Base-by-base conservation (phyloP, 352 stramenopile genomes). In the Pythium chondricola region DNA sequence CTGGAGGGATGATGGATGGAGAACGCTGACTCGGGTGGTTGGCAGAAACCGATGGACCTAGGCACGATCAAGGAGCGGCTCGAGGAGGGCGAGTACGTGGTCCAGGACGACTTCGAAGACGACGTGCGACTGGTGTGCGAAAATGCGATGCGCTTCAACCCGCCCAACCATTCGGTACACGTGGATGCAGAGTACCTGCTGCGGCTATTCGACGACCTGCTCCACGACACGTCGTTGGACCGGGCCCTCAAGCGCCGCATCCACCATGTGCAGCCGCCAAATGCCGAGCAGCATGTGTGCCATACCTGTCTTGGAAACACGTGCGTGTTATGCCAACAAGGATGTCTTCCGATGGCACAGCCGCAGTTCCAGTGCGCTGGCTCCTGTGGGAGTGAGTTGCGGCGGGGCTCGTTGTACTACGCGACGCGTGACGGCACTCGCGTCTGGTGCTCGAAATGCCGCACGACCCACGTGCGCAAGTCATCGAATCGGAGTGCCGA, bases 31-130 rank as follows among this genome's bases (percentile, higher is more conserved):
- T n/a, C n/a, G n/a, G n/a, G n/a, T n/a, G n/a, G n/a, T n/a, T n/a
- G n/a, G n/a, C 27, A 82, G 69, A 61, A 77, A 35, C 88, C 89
- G 5, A 97, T 98, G 87, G 93, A 98, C 58, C 58, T 98, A 3
- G 78, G 80, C 3, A 98, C 91, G 0, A 67, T 97, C 18, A 87
- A 83, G 22, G 59, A 68, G 10, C 85, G 88, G 35, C 67, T 98
- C 1, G 69, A 84, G n/a, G 58, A 67, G 44, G 86, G 78, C 4
- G 36, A 68, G 16, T 97, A 97, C 62, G 67, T 95, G 27, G 76
- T 82, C 18, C 71, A 97, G 5, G 63, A 91, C 17, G 83, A 83
- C 47, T 92, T 96, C 49, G 60, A 67, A 16, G 58, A 56, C 4
- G 83, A 97, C 56, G 75, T 96, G 25, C 72, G 77, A 8, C 64